Base-by-base conservation (phyloP, 164 flowering plant genomes). In the Magnolia sinica region DNA sequence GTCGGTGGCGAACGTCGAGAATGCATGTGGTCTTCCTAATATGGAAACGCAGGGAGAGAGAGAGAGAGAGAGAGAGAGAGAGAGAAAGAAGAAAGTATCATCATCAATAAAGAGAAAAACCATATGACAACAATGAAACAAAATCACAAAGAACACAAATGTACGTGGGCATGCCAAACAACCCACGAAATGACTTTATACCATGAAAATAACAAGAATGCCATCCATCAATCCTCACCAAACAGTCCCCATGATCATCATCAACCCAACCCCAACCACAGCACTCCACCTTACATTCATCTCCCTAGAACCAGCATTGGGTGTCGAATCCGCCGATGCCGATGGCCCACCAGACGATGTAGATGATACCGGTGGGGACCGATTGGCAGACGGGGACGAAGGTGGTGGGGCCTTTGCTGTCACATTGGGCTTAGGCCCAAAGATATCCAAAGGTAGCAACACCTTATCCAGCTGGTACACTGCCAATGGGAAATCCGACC, bases 391-490 rank as follows among this genome's bases (percentile, higher is more conserved):
- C 2, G 81, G 29, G 1, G 84, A 4, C 7, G 80, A 50, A 0
- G 79, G 75, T 27, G 37, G 29, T 5, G 82, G 45, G 0, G 59
- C 24, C 27, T 78, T 10, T 13, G 86, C 74, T 18, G 75, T 11
- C 4, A 64, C 20, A 0, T 89, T 82, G 3, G 91, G 7, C 79
- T 83, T 82, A 8, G 85, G 81, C 1, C 87, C 93, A 31, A 75
- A 85, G 50, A 93, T 73, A 37, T 84, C 89, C 68, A 27, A 7
- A 2, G 99, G 96, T 77, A 92, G 71, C 84, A 93, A 80, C 2
- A 95, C 98, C 83, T 84, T 79, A 64, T 95, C 98, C 14, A 93
- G 85, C 67, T 81, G 79, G 71, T 90, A 95, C n/a, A 95, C 88
- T 0, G 98, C 95, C 73, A 93, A 76, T 1, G 98, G 99, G 19